Evolutionary conservation across 2,329 filamentous ascomycete species (phyloP).

Genomic region (Aspergillus novofumigatus): DNA sequence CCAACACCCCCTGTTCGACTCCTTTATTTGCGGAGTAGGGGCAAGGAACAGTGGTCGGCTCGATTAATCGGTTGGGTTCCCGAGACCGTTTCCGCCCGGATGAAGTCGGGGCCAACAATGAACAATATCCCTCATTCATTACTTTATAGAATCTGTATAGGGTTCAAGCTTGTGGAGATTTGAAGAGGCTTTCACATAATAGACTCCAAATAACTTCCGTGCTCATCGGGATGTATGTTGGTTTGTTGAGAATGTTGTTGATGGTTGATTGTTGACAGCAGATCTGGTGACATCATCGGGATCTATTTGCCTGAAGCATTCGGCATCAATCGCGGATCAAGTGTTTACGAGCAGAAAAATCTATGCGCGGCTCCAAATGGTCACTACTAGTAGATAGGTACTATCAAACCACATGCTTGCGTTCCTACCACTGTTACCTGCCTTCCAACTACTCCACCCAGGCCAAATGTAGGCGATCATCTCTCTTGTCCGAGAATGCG

Average conservation of each 20-base stretch:
- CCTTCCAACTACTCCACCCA: neutral
- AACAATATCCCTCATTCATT: constrained; percentile 1
- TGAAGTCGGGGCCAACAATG: constrained; percentile 21
- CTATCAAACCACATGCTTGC: neutral
- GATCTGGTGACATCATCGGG: neutral
- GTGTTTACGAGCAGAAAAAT: no score
- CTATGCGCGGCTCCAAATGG: neutral
- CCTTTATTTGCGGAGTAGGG: constrained; percentile 2
- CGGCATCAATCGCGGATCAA: neutral
- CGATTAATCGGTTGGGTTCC: constrained; percentile 4
- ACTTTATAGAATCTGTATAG: neutral
- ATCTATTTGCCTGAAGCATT: neutral
- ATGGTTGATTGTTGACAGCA: neutral
- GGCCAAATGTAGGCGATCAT: neutral
- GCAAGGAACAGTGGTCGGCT: constrained; percentile 3
- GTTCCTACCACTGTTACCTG: neutral
- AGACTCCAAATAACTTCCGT: neutral
- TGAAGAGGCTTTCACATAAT: neutral
- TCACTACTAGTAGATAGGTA: neutral
- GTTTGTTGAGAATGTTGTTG: neutral
- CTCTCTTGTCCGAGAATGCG: constrained; percentile 14
- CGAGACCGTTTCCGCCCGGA: constrained; percentile 21
- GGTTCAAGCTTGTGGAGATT: neutral
- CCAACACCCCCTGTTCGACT: constrained; percentile 5
- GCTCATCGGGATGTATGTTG: neutral